These are phyloP conservation scores for Stellera chamaejasme DNA, from an alignment of 345 rosid genomes.

Conservation along the genomic window DNA sequence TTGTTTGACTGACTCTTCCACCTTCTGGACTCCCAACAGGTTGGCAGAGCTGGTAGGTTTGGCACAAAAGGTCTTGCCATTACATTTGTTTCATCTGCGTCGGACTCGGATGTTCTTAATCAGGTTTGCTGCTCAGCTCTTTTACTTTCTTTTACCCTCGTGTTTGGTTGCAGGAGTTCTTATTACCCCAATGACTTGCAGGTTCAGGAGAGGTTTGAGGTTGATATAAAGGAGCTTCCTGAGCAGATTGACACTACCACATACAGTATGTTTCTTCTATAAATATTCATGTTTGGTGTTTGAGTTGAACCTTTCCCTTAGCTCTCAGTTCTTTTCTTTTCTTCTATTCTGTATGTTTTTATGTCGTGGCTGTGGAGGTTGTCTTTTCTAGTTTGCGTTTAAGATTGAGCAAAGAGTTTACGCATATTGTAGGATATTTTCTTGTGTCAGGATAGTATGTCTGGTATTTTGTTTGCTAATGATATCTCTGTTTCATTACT, in stretches of 20 bases:
- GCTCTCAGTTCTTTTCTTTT: too few species aligned
- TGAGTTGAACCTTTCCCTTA: too few species aligned
- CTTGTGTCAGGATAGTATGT: too few species aligned
- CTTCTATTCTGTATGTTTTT: too few species aligned
- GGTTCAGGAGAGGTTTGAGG: conserved; percentile 97
- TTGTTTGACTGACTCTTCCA: neutral
- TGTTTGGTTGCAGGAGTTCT: neutral
- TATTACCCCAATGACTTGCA: conserved; percentile 16
- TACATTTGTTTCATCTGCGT: conserved; percentile 86
- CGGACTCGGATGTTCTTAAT: conserved; percentile 86
- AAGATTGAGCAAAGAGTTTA: too few species aligned
- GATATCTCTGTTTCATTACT: too few species aligned
- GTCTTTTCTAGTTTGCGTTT: too few species aligned
- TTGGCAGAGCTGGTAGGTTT: conserved; percentile 98
- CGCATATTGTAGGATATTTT: too few species aligned
- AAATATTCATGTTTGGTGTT: too few species aligned
- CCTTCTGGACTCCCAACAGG: conserved; percentile 30
- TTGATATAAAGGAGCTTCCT: conserved; percentile 93
- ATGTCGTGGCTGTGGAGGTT: too few species aligned
- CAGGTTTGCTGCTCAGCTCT: conserved; percentile 42
- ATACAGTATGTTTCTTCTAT: conserved; percentile 47
- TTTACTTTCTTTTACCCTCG: neutral
- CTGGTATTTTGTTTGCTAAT: too few species aligned
- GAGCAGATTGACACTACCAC: conserved; percentile 96
- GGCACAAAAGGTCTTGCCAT: conserved; percentile 99